Conservation (phyloP, 2,329 filamentous ascomycete genomes). For the Trichophyton benhamiae region DNA sequence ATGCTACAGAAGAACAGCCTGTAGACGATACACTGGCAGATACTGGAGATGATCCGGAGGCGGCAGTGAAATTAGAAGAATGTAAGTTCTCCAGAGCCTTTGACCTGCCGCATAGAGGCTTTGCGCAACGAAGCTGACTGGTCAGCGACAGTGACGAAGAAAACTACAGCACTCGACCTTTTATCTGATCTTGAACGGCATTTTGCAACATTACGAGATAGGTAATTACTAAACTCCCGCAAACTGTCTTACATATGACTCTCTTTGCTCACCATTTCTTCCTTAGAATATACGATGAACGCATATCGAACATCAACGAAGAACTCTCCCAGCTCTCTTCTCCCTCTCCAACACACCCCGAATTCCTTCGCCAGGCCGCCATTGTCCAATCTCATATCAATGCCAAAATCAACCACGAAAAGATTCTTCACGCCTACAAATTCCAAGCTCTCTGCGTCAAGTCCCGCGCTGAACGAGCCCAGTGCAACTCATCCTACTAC, state of each 20-base stretch:
- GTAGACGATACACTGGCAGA: slow-evolving; percentile 38
- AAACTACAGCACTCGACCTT: slow-evolving; percentile 67
- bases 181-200: slow-evolving; percentile 73
- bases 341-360: slow-evolving; percentile 61
- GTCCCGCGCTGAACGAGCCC: slow-evolving; percentile 68
- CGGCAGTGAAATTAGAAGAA: slow-evolving; percentile 39
- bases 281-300: slow-evolving; percentile 73
- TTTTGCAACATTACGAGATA: slow-evolving; percentile 69
- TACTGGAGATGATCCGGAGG: slow-evolving; percentile 34
- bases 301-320: slow-evolving; percentile 64
- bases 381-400: slow-evolving; percentile 72
- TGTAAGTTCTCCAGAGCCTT: slow-evolving; percentile 25
- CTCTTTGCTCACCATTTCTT: not conserved
- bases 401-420: slow-evolving; percentile 65
- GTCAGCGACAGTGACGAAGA: slow-evolving; percentile 53
- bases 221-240: slow-evolving; percentile 22
- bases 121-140: not conserved
- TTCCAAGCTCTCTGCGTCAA: slow-evolving; percentile 59
- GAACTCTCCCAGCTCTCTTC: slow-evolving; percentile 50
- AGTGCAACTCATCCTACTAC: slow-evolving; percentile 82
- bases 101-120: not conserved
- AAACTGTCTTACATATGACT: slow-evolving; percentile 3
- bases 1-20: slow-evolving; percentile 35
- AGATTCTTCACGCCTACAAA: slow-evolving; percentile 61
- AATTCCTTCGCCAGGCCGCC: slow-evolving; percentile 80